Conservation (phyloP, 495 filamentous ascomycete species). For the Podospora anserina region DNA sequence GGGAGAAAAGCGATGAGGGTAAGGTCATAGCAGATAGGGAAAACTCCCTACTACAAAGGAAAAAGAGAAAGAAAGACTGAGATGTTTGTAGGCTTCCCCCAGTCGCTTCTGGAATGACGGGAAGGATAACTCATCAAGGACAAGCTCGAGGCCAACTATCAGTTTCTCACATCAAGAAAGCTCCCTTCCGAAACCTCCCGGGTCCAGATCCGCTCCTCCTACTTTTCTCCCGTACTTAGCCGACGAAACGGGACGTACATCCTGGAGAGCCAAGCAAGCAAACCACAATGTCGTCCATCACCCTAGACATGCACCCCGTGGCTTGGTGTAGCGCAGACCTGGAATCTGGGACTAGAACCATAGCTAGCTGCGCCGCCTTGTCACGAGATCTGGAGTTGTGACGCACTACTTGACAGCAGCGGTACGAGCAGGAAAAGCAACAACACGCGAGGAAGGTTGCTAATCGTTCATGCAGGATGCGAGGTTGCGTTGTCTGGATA, state of each 20-base stretch:
- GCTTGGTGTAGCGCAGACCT: neutral
- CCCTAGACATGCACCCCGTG: neutral
- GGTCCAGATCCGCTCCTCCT: slow-evolving; percentile 13
- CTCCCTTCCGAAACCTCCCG: slow-evolving; percentile 18
- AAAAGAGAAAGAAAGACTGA: neutral
- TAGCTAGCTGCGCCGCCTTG: neutral
- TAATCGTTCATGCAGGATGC: slow-evolving; percentile 20
- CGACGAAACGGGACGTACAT: neutral
- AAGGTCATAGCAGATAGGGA: neutral
- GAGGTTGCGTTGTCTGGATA: slow-evolving; percentile 1
- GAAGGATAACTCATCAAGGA: neutral
- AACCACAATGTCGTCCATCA: neutral
- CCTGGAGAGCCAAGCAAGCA: neutral
- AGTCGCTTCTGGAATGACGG: neutral
- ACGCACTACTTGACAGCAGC: neutral
- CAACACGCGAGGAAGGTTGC: neutral
- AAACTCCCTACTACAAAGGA: no score
- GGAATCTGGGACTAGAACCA: neutral
- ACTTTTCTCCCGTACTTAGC: neutral
- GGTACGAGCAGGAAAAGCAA: neutral
- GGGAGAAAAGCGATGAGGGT: neutral
- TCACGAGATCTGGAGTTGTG: neutral
- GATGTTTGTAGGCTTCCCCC: neutral
- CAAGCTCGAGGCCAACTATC: neutral
- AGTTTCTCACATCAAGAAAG: neutral